These are phyloP conservation scores for Stereum hirsutum DNA, from an alignment of 1,284 basidiomycete species.

Conservation along the genomic window DNA sequence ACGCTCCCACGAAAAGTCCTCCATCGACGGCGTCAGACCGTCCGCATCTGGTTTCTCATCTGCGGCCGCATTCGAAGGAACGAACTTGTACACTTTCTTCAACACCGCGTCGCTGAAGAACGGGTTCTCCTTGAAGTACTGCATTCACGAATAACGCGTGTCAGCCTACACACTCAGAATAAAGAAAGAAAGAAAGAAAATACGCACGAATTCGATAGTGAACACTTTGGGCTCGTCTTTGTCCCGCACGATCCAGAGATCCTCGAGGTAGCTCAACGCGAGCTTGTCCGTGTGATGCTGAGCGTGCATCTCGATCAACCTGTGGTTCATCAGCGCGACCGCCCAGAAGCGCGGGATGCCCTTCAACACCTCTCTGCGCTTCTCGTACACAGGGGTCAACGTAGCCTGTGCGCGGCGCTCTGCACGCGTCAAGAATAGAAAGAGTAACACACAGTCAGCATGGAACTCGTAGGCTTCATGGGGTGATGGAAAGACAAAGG, in stretches of 20 bases:
- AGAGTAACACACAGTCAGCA: constrained; percentile 6
- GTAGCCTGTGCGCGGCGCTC: constrained; percentile 54
- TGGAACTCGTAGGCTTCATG: too few species aligned
- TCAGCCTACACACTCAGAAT: too few species aligned
- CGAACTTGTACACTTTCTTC: constrained; percentile 72
- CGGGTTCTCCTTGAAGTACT: constrained; percentile 80
- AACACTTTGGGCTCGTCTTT: constrained; percentile 59
- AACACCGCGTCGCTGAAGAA: constrained; percentile 67
- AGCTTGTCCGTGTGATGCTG: constrained; percentile 64
- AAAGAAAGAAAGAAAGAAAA: constrained; percentile 1
- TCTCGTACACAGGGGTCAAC: constrained; percentile 53
- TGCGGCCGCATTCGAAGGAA: constrained; percentile 41
- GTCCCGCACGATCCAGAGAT: constrained; percentile 70
- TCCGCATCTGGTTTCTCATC: constrained; percentile 56
- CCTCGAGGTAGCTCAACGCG: constrained; percentile 69
- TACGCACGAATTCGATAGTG: constrained; percentile 72
- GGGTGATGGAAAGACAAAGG: too few species aligned
- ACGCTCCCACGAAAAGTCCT: constrained; percentile 71
- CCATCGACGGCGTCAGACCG: constrained; percentile 64
- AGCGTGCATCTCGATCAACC: constrained; percentile 46
- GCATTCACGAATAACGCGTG: constrained; percentile 5
- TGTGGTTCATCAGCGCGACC: constrained; percentile 65
- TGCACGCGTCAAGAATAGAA: constrained; percentile 18
- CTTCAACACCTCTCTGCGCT: constrained; percentile 56
- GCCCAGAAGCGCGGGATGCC: constrained; percentile 72